Conservation (phyloP, 2,329 filamentous ascomycete genomes). For the Aspergillus sp. region DNA sequence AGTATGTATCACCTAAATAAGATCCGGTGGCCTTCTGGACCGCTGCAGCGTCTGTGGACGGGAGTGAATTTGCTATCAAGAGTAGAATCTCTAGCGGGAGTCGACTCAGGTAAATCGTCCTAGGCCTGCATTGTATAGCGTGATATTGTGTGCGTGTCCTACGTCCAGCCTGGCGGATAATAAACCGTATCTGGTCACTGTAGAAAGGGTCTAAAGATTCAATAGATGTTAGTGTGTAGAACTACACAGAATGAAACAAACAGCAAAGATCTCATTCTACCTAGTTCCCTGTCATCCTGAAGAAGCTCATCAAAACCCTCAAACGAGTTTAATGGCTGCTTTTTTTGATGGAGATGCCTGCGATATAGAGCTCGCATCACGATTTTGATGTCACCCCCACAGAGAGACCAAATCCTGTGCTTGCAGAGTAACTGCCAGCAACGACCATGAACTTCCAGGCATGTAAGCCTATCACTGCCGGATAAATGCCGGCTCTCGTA, state of each 20-base stretch:
- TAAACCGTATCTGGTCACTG: neutral
- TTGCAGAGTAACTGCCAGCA: neutral
- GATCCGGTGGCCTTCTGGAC: neutral
- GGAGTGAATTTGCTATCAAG: neutral
- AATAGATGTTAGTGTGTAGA: too few relatives aligned
- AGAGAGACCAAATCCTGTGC: constrained; percentile 1
- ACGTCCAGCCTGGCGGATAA: neutral
- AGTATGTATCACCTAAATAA: constrained; percentile 1
- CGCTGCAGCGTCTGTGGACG: neutral
- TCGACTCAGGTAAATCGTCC: neutral
- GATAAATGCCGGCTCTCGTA: neutral
- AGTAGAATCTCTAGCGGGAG: neutral
- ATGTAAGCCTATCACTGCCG: neutral
- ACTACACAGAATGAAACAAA: too few relatives aligned
- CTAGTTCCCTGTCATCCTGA: too few relatives aligned
- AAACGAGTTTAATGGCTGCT: too few relatives aligned
- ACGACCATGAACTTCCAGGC: neutral
- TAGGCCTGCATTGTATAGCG: neutral
- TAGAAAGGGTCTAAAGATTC: neutral
- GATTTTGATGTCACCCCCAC: neutral
- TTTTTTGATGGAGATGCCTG: neutral
- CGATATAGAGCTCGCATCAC: neutral
- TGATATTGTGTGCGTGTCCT: neutral
- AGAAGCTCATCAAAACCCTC: too few relatives aligned
- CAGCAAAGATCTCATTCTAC: too few relatives aligned